Evolutionary conservation across 2,329 filamentous ascomycete species (phyloP), one percentile per base, ranked within the genome.

Genomic region (Nigrospora osmanthi): DNA sequence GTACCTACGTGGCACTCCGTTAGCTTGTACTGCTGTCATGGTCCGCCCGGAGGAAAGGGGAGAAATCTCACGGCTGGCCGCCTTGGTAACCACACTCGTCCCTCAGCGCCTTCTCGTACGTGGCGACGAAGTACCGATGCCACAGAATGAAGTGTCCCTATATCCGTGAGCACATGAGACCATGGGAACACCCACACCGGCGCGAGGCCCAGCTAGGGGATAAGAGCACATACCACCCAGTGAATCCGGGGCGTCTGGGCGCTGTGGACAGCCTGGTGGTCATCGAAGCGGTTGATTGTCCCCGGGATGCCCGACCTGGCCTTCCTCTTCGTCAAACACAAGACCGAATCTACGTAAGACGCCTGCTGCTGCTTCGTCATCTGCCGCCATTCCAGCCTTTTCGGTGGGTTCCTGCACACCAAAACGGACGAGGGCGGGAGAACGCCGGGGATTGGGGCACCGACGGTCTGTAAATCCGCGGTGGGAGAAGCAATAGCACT

Each of bases 201-300:
- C n/a, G 28, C 13, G n/a, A 14, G 38, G 11, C 2, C 7, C 28
- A 5, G 11, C 10, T 7, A 19, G n/a, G 11, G n/a, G 35, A 15
- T 17, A 12, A 19, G 15, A 15, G 11, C 14, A 34, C 37, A 35
- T 35, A 45, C 43, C 4, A 45, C 43, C 43, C 43, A 45, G 17
- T 45, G 43, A 11, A 45, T 45, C 11, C 35, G 35, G 10, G 43
- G 43, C 3, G 43, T 45, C 32, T 45, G 43, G 17, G 34, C 15
- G 37, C 30, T 40, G 16, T 45, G 43, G 9, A 45, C 38, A 6
- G 43, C 43, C 15, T 45, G 43, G 16, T 45, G 43, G 16, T 45
- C 43, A 31, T 45, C 43, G n/a, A 45, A 45, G 15, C 43, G 43
- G 30, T 40, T 45, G 32, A 45, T 35, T 6, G 43, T 32, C 14